A percentile compares a stretch with the other conserved stretches of the same genome.
Conservation (phyloP, 495 filamentous ascomycete genomes). For the Neurospora hispaniola region DNA sequence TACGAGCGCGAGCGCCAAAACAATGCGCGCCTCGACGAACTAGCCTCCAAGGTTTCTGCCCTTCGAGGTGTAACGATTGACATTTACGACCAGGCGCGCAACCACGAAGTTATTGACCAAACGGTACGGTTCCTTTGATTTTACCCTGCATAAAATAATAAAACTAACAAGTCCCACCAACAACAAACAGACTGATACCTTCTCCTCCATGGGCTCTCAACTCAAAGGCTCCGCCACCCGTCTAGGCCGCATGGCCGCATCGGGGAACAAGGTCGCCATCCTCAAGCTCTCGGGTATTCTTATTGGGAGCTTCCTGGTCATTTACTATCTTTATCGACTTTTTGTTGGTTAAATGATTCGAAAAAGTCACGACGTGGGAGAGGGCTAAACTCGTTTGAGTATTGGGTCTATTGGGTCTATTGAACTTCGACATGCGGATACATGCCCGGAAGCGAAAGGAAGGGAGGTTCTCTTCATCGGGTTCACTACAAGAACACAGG, state of each 20-base stretch:
- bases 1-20: constrained; percentile 96
- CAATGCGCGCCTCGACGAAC: constrained; percentile 85
- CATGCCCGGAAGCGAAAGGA: not conserved
- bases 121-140: constrained; percentile 46
- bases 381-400: not conserved
- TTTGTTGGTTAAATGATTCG: not conserved
- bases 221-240: constrained; percentile 79
- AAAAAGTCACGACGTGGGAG: not conserved
- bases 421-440: not conserved
- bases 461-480: not conserved
- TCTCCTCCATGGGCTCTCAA: constrained; percentile 48
- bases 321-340: constrained; percentile 50
- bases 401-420: not conserved
- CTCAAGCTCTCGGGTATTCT: constrained; percentile 82
- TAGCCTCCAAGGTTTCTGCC: constrained; percentile 80
- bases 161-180: not conserved
- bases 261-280: constrained; percentile 82
- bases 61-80: constrained; percentile 95
- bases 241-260: constrained; percentile 84
- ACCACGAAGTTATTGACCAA: constrained; percentile 76
- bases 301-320: constrained; percentile 55
- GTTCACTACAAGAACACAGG: too few relatives aligned
- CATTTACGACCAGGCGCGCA: constrained; percentile 89
- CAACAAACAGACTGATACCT: constrained; percentile 37
- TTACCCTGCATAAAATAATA: not conserved